These are phyloP conservation scores for Leishmania major DNA, from an alignment of 208 protist genomes.

Conservation along the genomic window DNA sequence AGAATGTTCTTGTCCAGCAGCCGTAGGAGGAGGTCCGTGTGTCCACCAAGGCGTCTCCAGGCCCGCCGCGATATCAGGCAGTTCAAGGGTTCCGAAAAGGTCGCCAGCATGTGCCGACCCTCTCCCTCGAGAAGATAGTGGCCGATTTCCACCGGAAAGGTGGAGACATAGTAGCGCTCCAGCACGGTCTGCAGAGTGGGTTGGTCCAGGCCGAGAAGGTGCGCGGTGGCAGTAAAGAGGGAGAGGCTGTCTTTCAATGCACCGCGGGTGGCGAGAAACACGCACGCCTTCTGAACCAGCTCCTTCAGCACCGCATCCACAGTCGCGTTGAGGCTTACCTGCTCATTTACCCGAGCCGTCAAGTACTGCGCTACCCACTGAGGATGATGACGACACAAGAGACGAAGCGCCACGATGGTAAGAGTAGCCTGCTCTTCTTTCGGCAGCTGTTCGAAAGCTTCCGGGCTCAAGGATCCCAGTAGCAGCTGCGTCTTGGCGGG, in stretches of 20 bases:
- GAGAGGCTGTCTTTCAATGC: neutral
- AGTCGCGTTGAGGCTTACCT: neutral
- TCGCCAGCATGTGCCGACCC: neutral
- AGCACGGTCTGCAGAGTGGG: neutral
- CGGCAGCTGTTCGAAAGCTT: conserved; percentile 11
- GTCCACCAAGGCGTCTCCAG: neutral
- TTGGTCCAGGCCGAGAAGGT: neutral
- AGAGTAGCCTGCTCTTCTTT: conserved; percentile 15
- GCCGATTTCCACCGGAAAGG: conserved; percentile 19
- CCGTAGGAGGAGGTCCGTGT: conserved; percentile 13
- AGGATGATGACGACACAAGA: conserved; percentile 11
- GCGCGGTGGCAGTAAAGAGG: conserved; percentile 18
- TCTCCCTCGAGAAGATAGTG: conserved; percentile 18
- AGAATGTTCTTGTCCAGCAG: conserved; percentile 17
- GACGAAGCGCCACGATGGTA: neutral
- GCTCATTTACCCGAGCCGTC: conserved; percentile 2
- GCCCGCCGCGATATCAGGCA: neutral
- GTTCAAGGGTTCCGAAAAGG: neutral
- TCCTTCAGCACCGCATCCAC: conserved; percentile 3
- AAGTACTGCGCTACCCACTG: conserved; percentile 9
- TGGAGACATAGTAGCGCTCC: conserved; percentile 4
- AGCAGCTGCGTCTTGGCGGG: conserved; percentile 13
- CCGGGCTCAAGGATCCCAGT: conserved; percentile 3
- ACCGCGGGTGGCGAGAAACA: conserved; percentile 5
- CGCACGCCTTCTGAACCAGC: conserved; percentile 10